Conservation (phyloP, 371 early-diverging fungal genomes). For the Homolaphlyctis polyrhiza region DNA sequence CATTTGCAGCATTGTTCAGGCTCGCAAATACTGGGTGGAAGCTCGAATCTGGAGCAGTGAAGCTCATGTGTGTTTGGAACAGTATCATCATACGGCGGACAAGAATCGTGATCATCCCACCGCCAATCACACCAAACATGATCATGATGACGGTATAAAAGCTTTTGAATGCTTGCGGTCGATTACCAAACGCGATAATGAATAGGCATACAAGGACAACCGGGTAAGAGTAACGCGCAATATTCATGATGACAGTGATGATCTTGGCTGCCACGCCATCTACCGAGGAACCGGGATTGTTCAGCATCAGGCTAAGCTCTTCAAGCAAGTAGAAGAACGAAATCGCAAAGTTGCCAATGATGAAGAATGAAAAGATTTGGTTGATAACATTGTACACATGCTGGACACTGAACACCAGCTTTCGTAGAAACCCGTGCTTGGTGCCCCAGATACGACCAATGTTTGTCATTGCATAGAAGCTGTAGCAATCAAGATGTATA, state of each 20-base stretch:
- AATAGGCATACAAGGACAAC: slow-evolving; percentile 48
- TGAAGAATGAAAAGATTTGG: slow-evolving; percentile 35
- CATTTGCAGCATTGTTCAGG: neutral
- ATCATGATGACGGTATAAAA: slow-evolving; percentile 22
- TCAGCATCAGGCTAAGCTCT: slow-evolving; percentile 14
- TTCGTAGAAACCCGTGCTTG: slow-evolving; percentile 26
- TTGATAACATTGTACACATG: slow-evolving; percentile 36
- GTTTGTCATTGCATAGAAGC: slow-evolving; percentile 29
- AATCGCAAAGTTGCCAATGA: slow-evolving; percentile 23
- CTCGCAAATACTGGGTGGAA: neutral
- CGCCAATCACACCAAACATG: slow-evolving; percentile 22
- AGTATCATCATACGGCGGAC: slow-evolving; percentile 8
- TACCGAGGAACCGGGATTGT: slow-evolving; percentile 9
- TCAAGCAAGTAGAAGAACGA: slow-evolving; percentile 22
- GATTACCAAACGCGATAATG: slow-evolving; percentile 84
- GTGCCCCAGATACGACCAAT: slow-evolving; percentile 23
- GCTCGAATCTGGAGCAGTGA: neutral
- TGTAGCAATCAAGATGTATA: slow-evolving; percentile 14
- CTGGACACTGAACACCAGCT: slow-evolving; percentile 26
- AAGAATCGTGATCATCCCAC: slow-evolving; percentile 17
- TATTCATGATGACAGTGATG: slow-evolving; percentile 14
- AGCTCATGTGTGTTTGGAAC: neutral
- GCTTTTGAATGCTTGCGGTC: slow-evolving; percentile 69
- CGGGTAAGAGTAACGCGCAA: slow-evolving; percentile 22
- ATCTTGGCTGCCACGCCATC: neutral